A percentile compares a stretch with the other conserved stretches of the same genome.
Evolutionary conservation across 78 protist genomes (phyloP).

Genomic region (Guillardia theta): DNA sequence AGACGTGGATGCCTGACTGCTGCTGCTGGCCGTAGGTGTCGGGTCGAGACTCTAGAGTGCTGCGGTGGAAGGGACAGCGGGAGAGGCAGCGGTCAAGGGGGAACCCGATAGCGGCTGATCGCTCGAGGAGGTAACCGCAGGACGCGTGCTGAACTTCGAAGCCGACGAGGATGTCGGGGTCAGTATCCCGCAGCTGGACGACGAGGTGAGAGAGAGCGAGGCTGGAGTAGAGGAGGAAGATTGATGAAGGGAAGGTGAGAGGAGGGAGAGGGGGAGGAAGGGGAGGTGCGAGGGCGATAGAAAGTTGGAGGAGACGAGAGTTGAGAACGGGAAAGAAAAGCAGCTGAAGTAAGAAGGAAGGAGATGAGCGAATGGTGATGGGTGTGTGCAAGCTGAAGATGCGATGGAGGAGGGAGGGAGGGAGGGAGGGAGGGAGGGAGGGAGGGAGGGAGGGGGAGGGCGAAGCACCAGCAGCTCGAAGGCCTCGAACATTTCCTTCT

Average conservation of each 20-base stretch:
- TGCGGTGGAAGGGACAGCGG: neutral
- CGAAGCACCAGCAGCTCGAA: no score
- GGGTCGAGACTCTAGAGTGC: neutral
- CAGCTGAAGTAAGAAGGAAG: no score
- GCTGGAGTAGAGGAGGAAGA: neutral
- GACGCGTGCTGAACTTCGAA: neutral
- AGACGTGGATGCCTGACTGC: neutral
- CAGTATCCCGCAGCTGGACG: no score
- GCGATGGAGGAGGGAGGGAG: neutral
- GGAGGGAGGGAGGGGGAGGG: neutral
- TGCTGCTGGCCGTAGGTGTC: neutral
- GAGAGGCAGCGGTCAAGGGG: neutral
- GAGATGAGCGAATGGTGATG: neutral
- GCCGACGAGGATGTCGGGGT: neutral
- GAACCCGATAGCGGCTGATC: neutral
- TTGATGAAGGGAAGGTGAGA: neutral
- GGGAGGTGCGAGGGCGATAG: neutral
- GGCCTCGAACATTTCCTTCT: neutral
- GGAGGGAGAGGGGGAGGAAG: neutral
- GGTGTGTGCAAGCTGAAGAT: neutral
- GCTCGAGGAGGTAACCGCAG: neutral
- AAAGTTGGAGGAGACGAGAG: no score
- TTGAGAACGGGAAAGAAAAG: no score
- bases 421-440: neutral
- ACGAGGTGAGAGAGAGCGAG: no score